Evolutionary conservation across 106 monocot species (phyloP), one percentile per base, ranked within the genome.

Genomic region (Dioscorea zingiberensis): DNA sequence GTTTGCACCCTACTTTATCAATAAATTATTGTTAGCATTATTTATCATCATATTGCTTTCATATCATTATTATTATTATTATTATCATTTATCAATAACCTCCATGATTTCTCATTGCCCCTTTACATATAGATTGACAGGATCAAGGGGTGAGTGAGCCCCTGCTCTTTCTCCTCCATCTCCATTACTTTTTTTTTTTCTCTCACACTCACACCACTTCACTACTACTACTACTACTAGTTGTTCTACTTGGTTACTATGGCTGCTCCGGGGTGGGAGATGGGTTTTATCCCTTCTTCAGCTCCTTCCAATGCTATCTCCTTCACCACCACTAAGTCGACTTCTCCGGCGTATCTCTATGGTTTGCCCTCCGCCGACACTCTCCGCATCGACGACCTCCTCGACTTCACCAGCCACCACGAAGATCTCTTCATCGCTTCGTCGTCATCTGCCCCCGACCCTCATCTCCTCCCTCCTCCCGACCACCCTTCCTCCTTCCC

Each of bases 401-500:
- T 87, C 23, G 87, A 92, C 66, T 87, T 92, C 64, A 76, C 84
- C 74, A 79, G 78, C 55, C 66, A 81, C 55, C 66, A 84, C 24
- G 76, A 71, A 9, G n/a, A 69, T 60, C 82, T 79, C 59, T 49
- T 75, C 18, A 18, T 74, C 22, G 25, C 70, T 10, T 29, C 78
- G 0, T 38, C 26, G 14, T 59, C 22, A 16, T 44, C 27, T 0
- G 54, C 27, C 3, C 44, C 65, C 4, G 29, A 54, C 53, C 29
- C 73, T 7, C 27, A 72, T 23, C 38, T 69, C 15, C 59, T 53
- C 30, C 75, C 71, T 8, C 24, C 19, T 7, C 51, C 54, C 19
- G 51, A 54, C 48, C 55, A 68, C 12, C 23, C 69, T 47, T 30
- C 30, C 38, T 1, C 38, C 10, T 38, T 8, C 10, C 38, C 38